These are phyloP conservation scores for Pythium scleroteichum DNA, from an alignment of 352 stramenopile species.

Conservation along the genomic window DNA sequence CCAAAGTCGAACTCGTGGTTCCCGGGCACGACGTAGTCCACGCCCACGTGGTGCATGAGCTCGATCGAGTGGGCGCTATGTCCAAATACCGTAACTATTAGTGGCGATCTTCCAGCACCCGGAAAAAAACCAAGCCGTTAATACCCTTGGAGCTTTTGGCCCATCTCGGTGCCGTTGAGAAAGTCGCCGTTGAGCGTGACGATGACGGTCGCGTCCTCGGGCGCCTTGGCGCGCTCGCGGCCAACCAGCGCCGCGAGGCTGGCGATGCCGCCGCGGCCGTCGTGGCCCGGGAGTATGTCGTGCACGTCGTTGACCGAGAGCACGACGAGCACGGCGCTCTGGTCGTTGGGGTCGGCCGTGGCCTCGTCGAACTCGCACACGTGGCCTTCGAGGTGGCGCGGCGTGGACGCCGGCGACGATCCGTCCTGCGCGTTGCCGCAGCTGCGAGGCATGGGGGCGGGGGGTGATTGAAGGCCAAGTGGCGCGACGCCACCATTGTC, in stretches of 20 bases:
- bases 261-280: slow-evolving; percentile 55
- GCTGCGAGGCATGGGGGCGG: background rate
- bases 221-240: slow-evolving; percentile 36
- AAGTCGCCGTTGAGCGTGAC: slow-evolving; percentile 84
- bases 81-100: no score
- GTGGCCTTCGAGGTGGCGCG: slow-evolving; percentile 9
- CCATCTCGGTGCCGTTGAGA: slow-evolving; percentile 63
- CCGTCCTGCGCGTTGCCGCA: slow-evolving; percentile 12
- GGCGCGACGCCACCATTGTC: no score
- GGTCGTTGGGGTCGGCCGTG: slow-evolving; percentile 9
- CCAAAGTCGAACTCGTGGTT: slow-evolving; percentile 87
- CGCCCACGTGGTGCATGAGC: slow-evolving; percentile 64
- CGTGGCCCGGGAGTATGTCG: slow-evolving; percentile 58
- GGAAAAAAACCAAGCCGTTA: slow-evolving; percentile 1
- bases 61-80: slow-evolving; percentile 74
- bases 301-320: slow-evolving; percentile 75
- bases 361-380: slow-evolving; percentile 1
- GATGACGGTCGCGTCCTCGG: slow-evolving; percentile 47
- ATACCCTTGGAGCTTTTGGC: slow-evolving; percentile 59
- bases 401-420: slow-evolving; percentile 2
- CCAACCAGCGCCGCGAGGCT: slow-evolving; percentile 62
- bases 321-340: slow-evolving; percentile 37
- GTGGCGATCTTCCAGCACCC: no score
- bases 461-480: no score
- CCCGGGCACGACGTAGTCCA: slow-evolving; percentile 71